phyloP scores from a whole-genome alignment of 176 grass and related monocot species.

The Avena eriantha region DNA sequence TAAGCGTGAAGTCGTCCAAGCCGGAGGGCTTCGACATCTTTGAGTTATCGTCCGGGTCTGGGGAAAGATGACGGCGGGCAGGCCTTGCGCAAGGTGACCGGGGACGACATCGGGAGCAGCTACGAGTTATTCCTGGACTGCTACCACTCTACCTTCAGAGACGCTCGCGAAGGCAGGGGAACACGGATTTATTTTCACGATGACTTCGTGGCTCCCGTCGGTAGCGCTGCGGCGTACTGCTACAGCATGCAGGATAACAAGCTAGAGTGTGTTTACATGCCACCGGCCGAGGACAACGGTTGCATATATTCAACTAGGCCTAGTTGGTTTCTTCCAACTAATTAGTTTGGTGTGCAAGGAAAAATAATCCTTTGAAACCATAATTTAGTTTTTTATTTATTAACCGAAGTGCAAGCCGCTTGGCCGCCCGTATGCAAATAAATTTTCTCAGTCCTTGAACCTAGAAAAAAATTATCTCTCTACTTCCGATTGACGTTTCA shows the following conservation, averaged over 20 bases:
- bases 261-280: background rate
- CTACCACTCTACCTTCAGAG: constrained; percentile 9
- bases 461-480: too few relatives aligned
- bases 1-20: background rate
- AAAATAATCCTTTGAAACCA: background rate
- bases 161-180: background rate
- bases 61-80: background rate
- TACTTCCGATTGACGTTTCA: too few relatives aligned
- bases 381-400: too few relatives aligned
- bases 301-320: background rate
- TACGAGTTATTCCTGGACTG: background rate
- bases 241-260: background rate
- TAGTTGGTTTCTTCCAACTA: background rate
- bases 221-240: background rate
- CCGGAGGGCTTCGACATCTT: background rate
- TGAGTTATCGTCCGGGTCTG: background rate
- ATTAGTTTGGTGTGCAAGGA: background rate
- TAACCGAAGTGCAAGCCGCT: too few relatives aligned
- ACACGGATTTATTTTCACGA: constrained; percentile 5
- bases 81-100: background rate
- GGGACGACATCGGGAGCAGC: background rate
- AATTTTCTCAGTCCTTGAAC: too few relatives aligned
- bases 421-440: too few relatives aligned
- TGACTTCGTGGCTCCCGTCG: background rate
- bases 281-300: background rate